Conservation (phyloP, 192 early-diverging fungal genomes). For the Rhizophlyctis rosea region DNA sequence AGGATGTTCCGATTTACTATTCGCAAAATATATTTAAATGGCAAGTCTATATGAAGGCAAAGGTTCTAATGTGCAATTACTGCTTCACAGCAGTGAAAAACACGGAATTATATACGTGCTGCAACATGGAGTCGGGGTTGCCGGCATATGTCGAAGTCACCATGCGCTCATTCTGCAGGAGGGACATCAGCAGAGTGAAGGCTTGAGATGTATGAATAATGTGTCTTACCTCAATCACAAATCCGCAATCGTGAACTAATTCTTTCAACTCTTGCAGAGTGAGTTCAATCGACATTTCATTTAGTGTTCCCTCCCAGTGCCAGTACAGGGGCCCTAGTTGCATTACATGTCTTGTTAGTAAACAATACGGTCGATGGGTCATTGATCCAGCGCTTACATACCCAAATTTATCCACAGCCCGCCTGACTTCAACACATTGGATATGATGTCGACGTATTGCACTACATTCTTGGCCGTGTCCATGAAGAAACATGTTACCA, state of each 20-base stretch:
- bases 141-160: conserved; percentile 69
- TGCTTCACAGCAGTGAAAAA: conserved; percentile 66
- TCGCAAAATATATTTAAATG: too few relatives aligned
- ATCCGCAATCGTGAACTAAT: conserved; percentile 44
- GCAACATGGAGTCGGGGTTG: conserved; percentile 75
- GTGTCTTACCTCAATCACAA: conserved; percentile 59
- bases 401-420: conserved; percentile 48
- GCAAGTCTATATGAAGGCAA: too few relatives aligned
- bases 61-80: too few relatives aligned
- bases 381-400: background rate
- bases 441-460: conserved; percentile 82
- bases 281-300: conserved; percentile 83
- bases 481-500: conserved; percentile 96
- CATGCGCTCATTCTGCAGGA: conserved; percentile 52
- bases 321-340: conserved; percentile 75
- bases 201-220: background rate
- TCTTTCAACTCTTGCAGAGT: conserved; percentile 77
- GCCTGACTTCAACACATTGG: conserved; percentile 65
- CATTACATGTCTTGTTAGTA: background rate
- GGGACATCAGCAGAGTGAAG: background rate
- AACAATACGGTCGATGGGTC: background rate
- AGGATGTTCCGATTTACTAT: too few relatives aligned
- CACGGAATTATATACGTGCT: conserved; percentile 71
- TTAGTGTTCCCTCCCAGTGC: conserved; percentile 83
- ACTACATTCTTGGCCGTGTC: conserved; percentile 94